Percentiles rank a stretch among this genome's conserved stretches.
phyloP scores from a whole-genome alignment of 805 yeast species.

The Lipomyces yamanashiensis region DNA sequence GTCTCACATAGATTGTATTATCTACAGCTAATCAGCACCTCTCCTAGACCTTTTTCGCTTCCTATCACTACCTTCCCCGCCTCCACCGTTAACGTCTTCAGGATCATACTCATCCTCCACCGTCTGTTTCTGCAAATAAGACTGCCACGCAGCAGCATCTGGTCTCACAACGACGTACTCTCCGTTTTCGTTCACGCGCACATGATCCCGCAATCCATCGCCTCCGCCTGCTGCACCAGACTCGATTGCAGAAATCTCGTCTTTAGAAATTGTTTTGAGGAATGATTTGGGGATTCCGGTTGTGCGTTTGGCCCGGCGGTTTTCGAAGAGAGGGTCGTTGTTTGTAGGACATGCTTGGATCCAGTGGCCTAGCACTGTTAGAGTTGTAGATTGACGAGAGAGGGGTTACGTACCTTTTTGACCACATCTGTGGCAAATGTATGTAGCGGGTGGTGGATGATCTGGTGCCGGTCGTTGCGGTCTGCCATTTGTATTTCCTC shows the following conservation, averaged over 20 bases:
- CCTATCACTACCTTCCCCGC: slow-evolving; percentile 7
- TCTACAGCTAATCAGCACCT: not conserved
- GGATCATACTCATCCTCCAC: slow-evolving; percentile 17
- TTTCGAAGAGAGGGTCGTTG: slow-evolving; percentile 91
- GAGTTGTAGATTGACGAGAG: not conserved
- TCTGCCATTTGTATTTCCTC: slow-evolving; percentile 20
- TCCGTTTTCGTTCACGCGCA: slow-evolving; percentile 90
- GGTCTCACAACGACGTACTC: slow-evolving; percentile 96
- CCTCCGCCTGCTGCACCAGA: slow-evolving; percentile 45
- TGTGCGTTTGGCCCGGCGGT: slow-evolving; percentile 84
- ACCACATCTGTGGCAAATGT: slow-evolving; percentile 95
- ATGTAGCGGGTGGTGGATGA: slow-evolving; percentile 91
- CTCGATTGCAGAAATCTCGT: slow-evolving; percentile 57
- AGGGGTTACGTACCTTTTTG: slow-evolving; percentile 57
- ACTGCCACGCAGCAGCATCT: slow-evolving; percentile 54
- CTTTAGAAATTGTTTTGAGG: slow-evolving; percentile 82
- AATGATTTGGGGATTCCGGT: slow-evolving; percentile 97
- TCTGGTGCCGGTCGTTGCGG: slow-evolving; percentile 50
- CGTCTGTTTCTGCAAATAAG: slow-evolving; percentile 32
- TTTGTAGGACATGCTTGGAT: slow-evolving; percentile 94
- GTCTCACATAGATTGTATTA: not conserved
- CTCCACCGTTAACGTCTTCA: slow-evolving; percentile 11
- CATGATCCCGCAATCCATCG: slow-evolving; percentile 45
- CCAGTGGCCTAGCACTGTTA: slow-evolving; percentile 64
- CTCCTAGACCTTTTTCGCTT: slow-evolving; percentile 9